Evolutionary conservation across 2,329 filamentous ascomycete species (phyloP), one percentile per base, ranked within the genome.

Genomic region (Daldinia eschscholtzii): DNA sequence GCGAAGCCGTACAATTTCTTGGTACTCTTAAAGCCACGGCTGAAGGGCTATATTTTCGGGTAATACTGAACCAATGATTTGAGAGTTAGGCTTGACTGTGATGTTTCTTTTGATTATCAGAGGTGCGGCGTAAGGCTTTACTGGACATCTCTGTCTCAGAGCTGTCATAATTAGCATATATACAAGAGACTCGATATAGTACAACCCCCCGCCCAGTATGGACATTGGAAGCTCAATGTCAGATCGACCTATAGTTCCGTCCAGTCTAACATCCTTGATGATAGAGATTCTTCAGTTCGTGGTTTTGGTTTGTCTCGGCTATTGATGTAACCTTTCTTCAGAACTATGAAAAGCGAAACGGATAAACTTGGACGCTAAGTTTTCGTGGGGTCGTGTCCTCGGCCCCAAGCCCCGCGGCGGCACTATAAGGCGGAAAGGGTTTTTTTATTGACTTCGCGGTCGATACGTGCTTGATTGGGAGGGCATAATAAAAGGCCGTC

Each of bases 401-500:
- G 15, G 35, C 35, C 39, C 39, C 26, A 12, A 30, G 39, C 42
- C 53, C 35, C 1, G 41, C 56, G 41, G 20, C 48, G 3, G 13
- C 37, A 61, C 52, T 37, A 26, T 18, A 42, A 48, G 48, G 42
- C 3, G 39, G 26, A n/a, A 3, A 39, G 33, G 18, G 33, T 44
- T 41, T 70, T 73, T 35, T 35, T 35, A 77, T 74, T 75, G 72
- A 52, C 67, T 61, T 61, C 75, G 73, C 18, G 80, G 77, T 65
- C 80, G 81, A 75, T 82, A 84, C 39, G 80, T 79, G 57, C 78
- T 75, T 20, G 81, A 75, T 35, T 80, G 79, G 37, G 80, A 76
- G 0, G 80, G 75, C 79, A 88, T 85, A 71, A 97, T 89, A 76
- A 95, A 89, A 26, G 94, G 93, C 70, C 89, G 88, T 75, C 91